Conservation (phyloP, 768 basidiomycete genomes). For the Hericium alpestre region DNA sequence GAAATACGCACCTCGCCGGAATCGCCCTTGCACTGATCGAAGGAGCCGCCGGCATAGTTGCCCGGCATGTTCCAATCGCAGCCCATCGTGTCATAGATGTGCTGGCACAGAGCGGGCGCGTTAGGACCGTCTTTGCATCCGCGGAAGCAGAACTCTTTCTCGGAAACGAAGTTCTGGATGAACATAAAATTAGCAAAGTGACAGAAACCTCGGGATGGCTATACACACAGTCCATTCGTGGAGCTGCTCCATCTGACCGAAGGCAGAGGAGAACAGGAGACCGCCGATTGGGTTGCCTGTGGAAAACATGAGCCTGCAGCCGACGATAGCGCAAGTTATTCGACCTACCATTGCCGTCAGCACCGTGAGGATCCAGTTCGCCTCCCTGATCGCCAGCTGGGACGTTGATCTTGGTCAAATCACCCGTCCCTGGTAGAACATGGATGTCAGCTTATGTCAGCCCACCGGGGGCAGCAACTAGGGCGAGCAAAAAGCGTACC, state of each 20-base stretch:
- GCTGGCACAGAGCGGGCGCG: slow-evolving; percentile 48
- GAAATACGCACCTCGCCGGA: slow-evolving; percentile 31
- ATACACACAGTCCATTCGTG: slow-evolving; percentile 60
- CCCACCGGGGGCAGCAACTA: not conserved
- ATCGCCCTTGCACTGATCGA: slow-evolving; percentile 41
- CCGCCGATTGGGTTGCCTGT: slow-evolving; percentile 36
- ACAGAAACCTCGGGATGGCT: too few relatives aligned
- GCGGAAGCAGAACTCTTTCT: slow-evolving; percentile 59
- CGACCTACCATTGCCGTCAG: slow-evolving; percentile 38
- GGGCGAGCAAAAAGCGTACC: not conserved
- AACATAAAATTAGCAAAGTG: not conserved
- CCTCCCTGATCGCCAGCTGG: not conserved
- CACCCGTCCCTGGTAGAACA: slow-evolving; percentile 38
- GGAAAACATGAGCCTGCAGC: slow-evolving; percentile 22
- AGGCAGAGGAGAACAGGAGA: slow-evolving; percentile 32
- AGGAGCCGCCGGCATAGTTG: slow-evolving; percentile 29
- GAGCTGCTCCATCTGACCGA: slow-evolving; percentile 41
- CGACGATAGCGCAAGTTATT: slow-evolving; percentile 51
- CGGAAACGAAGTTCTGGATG: slow-evolving; percentile 49
- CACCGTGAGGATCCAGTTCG: slow-evolving; percentile 17
- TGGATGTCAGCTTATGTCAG: not conserved
- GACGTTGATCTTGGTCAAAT: slow-evolving; percentile 35
- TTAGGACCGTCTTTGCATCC: slow-evolving; percentile 46
- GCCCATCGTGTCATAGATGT: slow-evolving; percentile 47
- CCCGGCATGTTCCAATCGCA: slow-evolving; percentile 56